These are phyloP conservation scores for Trichoderma orchidacearum DNA, from an alignment of 495 filamentous ascomycete genomes.

Conservation along the genomic window DNA sequence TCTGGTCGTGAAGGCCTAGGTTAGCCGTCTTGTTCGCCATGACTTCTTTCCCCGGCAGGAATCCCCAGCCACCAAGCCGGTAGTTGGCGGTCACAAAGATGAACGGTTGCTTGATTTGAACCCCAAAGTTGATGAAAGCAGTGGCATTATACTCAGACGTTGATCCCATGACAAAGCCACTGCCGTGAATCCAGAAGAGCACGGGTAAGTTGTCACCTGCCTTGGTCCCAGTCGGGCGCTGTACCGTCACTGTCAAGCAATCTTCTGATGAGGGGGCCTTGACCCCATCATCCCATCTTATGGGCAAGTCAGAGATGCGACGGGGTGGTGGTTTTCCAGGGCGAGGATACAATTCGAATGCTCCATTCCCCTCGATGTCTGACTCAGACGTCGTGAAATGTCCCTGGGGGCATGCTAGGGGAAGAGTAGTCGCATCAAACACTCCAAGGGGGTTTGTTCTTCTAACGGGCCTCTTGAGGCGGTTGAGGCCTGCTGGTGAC, in stretches of 20 bases:
- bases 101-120: neutral
- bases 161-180: slow-evolving; percentile 49
- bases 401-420: slow-evolving; percentile 21
- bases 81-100: slow-evolving; percentile 1
- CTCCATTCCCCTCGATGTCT: no score
- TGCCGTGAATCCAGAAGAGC: slow-evolving; percentile 55
- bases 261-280: no score
- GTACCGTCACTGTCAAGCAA: slow-evolving; percentile 53
- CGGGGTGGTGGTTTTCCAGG: no score
- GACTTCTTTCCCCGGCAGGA: neutral
- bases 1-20: slow-evolving; percentile 13
- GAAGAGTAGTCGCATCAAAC: neutral
- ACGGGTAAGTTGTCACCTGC: slow-evolving; percentile 39
- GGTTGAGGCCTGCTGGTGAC: slow-evolving; percentile 26
- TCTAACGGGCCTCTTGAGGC: slow-evolving; percentile 31
- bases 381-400: slow-evolving; percentile 34
- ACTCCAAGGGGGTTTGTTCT: slow-evolving; percentile 20
- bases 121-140: neutral
- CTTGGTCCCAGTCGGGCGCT: slow-evolving; percentile 38
- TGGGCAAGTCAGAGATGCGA: no score
- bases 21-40: neutral
- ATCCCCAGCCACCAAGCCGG: neutral
- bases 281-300: no score
- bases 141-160: slow-evolving; percentile 22
- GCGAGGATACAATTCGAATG: no score